phyloP scores from a whole-genome alignment of 805 yeast genomes.

The Ogataea glucozyma region DNA sequence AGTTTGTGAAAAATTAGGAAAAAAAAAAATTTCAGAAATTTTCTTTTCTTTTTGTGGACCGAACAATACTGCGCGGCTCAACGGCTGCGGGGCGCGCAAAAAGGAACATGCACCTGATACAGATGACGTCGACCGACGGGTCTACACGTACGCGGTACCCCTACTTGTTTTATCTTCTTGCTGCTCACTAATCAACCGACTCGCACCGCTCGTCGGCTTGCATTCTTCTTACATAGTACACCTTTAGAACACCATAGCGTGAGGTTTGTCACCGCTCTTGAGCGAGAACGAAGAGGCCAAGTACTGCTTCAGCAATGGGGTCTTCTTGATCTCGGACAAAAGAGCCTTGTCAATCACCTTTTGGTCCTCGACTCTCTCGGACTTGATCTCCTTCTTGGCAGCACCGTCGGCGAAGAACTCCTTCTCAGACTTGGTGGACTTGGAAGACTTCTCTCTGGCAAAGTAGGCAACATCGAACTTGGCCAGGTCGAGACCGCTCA shows the following conservation, averaged over 20 bases:
- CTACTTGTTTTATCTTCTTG: too few species aligned
- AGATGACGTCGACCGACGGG: not conserved
- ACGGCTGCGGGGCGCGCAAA: not conserved
- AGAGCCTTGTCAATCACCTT: conserved; percentile 91
- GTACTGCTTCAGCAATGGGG: conserved; percentile 96
- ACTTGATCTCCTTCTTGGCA: conserved; percentile 84
- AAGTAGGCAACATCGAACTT: conserved; percentile 94
- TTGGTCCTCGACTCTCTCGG: conserved; percentile 96
- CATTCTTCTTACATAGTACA: too few species aligned
- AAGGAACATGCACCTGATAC: not conserved
- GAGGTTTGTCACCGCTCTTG: conserved; percentile 98
- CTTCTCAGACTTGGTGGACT: conserved; percentile 84
- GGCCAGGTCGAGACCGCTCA: conserved; percentile 77
- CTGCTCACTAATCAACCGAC: too few species aligned
- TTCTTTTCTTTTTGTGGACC: conserved; percentile 2
- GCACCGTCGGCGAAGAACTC: conserved; percentile 79
- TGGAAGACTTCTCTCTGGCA: conserved; percentile 89
- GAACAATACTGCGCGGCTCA: not conserved
- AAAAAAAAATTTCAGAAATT: conserved; percentile 1
- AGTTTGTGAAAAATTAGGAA: not conserved
- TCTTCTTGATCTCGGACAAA: conserved; percentile 92
- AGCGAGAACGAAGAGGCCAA: conserved; percentile 93
- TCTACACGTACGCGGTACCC: too few species aligned
- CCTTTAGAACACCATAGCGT: conserved; percentile 90
- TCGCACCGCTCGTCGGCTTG: too few species aligned